phyloP scores from a whole-genome alignment of 2,329 filamentous ascomycete species.

The Fusarium hostae region DNA sequence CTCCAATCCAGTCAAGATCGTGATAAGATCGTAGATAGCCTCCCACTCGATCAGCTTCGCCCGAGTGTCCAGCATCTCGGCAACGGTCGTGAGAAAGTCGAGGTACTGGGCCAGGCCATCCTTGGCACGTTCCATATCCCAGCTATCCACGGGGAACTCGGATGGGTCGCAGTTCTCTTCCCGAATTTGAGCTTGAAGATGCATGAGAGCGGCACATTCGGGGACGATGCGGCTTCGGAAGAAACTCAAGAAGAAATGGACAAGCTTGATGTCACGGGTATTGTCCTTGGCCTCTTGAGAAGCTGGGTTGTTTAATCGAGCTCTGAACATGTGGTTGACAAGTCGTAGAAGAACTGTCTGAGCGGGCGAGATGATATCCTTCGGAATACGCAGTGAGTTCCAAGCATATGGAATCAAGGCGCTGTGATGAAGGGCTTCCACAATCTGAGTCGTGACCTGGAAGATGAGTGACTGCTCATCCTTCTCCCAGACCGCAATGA shows the following conservation, averaged over 20 bases:
- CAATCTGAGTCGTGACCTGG: constrained; percentile 95
- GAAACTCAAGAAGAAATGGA: constrained; percentile 92
- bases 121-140: constrained; percentile 98
- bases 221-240: constrained; percentile 94
- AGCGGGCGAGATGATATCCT: constrained; percentile 95
- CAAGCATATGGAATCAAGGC: constrained; percentile 92
- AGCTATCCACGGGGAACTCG: constrained; percentile 93
- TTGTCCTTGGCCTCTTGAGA: constrained; percentile 63
- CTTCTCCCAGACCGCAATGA: constrained; percentile 97
- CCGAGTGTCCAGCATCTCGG: constrained; percentile 85
- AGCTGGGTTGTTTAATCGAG: constrained; percentile 55
- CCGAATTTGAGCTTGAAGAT: constrained; percentile 90
- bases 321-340: constrained; percentile 87
- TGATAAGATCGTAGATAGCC: constrained; percentile 87
- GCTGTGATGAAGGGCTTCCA: constrained; percentile 90
- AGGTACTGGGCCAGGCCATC: constrained; percentile 95
- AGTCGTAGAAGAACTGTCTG: constrained; percentile 94
- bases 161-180: constrained; percentile 78
- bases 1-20: constrained; percentile 87
- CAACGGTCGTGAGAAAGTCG: constrained; percentile 90
- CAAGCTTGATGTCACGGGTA: constrained; percentile 68
- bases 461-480: constrained; percentile 94
- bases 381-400: constrained; percentile 89
- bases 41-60: constrained; percentile 91
- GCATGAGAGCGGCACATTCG: constrained; percentile 93